Conservation (phyloP, 129 eudicot species). For the Flaveria bidentis region DNA sequence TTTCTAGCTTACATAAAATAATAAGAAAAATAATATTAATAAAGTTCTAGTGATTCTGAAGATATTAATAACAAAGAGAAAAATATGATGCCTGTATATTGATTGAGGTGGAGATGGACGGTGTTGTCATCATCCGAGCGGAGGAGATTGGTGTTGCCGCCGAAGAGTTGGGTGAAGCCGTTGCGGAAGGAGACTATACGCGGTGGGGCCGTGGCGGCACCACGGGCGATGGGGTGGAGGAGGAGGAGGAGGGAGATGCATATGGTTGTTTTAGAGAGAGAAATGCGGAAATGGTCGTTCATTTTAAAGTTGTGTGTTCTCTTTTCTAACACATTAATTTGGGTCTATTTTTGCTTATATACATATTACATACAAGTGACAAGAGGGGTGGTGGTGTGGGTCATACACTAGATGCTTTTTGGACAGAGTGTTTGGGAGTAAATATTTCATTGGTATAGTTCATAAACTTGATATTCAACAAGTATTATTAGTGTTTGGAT, state of each 20-base stretch:
- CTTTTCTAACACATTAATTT: constrained; percentile 21
- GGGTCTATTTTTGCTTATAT: constrained; percentile 2
- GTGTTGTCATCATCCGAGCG: constrained; percentile 47
- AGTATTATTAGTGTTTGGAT: background rate
- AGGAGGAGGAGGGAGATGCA: constrained; percentile 27
- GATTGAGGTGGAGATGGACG: constrained; percentile 74
- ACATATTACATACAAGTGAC: constrained; percentile 10
- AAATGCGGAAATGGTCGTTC: constrained; percentile 18
- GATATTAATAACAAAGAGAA: background rate
- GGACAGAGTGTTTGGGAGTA: constrained; percentile 2
- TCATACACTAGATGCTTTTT: background rate
- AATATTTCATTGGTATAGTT: no score
- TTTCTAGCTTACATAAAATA: no score
- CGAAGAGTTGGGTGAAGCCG: constrained; percentile 69
- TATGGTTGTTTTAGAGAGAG: constrained; percentile 34
- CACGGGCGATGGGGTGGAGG: constrained; percentile 27
- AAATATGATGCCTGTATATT: constrained; percentile 55
- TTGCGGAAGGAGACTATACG: constrained; percentile 49
- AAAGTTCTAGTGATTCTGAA: no score
- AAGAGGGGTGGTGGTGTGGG: background rate
- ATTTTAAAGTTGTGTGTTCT: constrained; percentile 28
- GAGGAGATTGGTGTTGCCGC: constrained; percentile 62
- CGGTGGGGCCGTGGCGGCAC: constrained; percentile 12
- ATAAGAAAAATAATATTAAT: no score
- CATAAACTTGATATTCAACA: background rate